Conservation (phyloP, 179 eudicot species). For the Beta lomatogona region DNA sequence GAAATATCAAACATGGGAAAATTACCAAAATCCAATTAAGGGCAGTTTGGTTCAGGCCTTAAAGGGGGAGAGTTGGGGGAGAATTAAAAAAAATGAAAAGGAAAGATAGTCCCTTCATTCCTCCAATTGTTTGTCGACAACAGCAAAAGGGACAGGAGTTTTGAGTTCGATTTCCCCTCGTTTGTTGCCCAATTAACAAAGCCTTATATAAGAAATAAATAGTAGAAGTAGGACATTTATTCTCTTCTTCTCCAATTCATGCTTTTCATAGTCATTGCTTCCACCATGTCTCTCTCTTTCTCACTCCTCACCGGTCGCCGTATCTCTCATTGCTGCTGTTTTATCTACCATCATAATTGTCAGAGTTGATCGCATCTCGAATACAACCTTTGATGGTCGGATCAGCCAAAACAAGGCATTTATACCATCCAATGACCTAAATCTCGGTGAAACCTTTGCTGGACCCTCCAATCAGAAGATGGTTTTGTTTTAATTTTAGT, state of each 20-base stretch:
- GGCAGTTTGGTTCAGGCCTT: too few relatives aligned
- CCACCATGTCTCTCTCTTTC: neutral
- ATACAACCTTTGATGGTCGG: neutral
- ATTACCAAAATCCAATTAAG: neutral
- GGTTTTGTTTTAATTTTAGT: neutral
- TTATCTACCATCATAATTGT: neutral
- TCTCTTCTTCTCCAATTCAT: neutral
- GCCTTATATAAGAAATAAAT: neutral
- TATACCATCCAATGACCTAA: neutral
- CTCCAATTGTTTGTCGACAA: neutral
- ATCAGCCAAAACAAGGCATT: neutral
- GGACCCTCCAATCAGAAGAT: neutral
- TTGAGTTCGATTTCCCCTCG: neutral
- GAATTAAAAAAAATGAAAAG: neutral
- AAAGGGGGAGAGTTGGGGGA: too few relatives aligned
- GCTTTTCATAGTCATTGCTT: neutral
- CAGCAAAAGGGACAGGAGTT: neutral
- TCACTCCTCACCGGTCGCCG: too few relatives aligned
- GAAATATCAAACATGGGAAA: slow-evolving; percentile 4
- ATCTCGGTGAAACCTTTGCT: neutral
- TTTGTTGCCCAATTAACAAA: neutral
- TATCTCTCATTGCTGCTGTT: neutral
- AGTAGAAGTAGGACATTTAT: neutral
- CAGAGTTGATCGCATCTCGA: neutral
- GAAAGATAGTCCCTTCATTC: neutral